These are phyloP conservation scores for Hordeum vulgare DNA, from an alignment of 176 grass and related monocot genomes.

Conservation along the genomic window DNA sequence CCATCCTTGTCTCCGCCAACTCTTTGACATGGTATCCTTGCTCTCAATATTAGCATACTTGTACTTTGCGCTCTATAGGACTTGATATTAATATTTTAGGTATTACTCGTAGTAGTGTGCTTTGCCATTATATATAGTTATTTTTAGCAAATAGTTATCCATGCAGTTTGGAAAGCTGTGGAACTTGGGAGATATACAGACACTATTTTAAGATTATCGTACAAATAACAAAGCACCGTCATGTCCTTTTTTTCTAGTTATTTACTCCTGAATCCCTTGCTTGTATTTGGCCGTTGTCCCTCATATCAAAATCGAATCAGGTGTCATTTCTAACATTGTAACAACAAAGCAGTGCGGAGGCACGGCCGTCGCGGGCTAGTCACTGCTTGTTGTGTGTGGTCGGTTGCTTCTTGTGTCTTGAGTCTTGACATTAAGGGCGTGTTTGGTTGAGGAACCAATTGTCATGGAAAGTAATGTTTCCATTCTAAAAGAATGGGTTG, in stretches of 20 bases:
- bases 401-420: no score
- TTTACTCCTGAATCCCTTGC: neutral
- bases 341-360: no score
- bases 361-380: no score
- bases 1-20: neutral
- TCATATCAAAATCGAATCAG: no score
- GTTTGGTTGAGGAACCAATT: no score
- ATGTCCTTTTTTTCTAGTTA: neutral
- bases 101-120: neutral
- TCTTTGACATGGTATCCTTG: neutral
- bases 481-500: no score
- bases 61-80: no score
- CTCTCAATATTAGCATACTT: no score
- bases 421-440: conserved; percentile 42
- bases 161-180: neutral
- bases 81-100: neutral
- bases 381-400: no score
- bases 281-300: neutral
- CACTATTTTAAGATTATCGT: neutral
- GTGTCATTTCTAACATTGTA: no score
- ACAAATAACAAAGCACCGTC: neutral
- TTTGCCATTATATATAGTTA: neutral
- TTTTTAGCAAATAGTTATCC: neutral
- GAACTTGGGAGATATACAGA: neutral
- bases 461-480: no score